Evolutionary conservation across 768 basidiomycete species (phyloP), one percentile per base, ranked within the genome.

Genomic region (Hypholoma sublateritium): DNA sequence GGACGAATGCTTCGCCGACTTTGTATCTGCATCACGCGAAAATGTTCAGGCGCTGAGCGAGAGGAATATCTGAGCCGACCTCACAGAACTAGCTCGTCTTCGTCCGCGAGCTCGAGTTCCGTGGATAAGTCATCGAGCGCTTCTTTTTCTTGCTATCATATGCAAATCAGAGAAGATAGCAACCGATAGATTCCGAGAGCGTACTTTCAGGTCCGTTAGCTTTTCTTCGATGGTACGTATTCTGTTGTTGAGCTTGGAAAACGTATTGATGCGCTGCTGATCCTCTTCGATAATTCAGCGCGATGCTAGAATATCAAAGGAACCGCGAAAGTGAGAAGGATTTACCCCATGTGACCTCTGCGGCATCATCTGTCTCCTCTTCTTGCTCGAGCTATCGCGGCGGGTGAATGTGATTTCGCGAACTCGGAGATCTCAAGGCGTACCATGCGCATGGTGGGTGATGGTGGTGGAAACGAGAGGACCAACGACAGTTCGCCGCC

Each of bases 31-130:
- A 47, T 25, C 9, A 22, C 17, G 39, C 1, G 39, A 52, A 36
- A 44, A n/a, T 24, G 32, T 16, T 50, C 28, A 14, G 25, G 7
- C 16, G 16, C 58, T 34, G 42, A 36, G 13, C 6, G 28, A 19
- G 36, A 25, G 7, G 36, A 16, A 37, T 3, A 5, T 32, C 17
- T 21, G 28, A 36, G 22, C 13, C 3, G 19, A 42, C 35, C 89
- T 55, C 62, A 94, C 91, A 94, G 66, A 4, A 97, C 85, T 0
- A 78, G 77, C 55, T 91, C 82, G 56, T 91, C 88, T 63, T 95
- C 93, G 59, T 96, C 93, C 1, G 87, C 85, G 9, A 98, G 83
- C 67, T 96, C 94, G 21, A 98, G 81, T 65, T 97, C 95, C 44
- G 82, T 89, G 1, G 85, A 74, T 28, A 97, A 81, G 69, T 98